Base-by-base conservation (phyloP, 1,139 yeast species). In the Magnusiomyces magnusii region DNA sequence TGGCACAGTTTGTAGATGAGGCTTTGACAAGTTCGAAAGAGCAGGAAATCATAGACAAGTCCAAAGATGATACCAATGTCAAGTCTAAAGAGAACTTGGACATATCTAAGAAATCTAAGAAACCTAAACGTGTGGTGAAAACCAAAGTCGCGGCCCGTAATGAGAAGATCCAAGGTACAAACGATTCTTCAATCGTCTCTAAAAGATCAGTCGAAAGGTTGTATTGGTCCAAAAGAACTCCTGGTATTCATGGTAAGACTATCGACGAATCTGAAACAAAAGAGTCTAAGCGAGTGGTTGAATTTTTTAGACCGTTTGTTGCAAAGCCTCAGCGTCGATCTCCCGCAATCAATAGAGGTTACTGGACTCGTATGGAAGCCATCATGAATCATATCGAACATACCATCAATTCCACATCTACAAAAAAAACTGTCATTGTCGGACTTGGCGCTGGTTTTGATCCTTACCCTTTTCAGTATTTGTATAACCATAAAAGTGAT, bases 261-360 rank as follows among this genome's bases (percentile, higher is more conserved):
- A 31, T 28, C 24, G 34, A 47, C 1, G 56, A n/a, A n/a, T n/a
- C n/a, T n/a, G n/a, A n/a, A n/a, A n/a, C n/a, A n/a, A n/a, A n/a
- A n/a, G n/a, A 51, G 13, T 42, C 49, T 21, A 31, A 58, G 17
- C 60, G 58, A 39, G 68, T 57, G 60, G 70, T 72, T 23, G 83
- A 80, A 66, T 85, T 83, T 73, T 86, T 87, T 69, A 78, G 83
- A 60, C 75, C 78, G 63, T 88, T 88, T 72, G 95, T 88, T 0
- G 81, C 82, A 28, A 84, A 81, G 60, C 83, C 83, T 5, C 82
- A 83, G 64, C 76, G 93, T 68, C 75, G 95, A 60, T 84, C 93
- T 0, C 95, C 96, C 0, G 86, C 88, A 15, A 87, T 88, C 51
- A 88, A 88, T 66, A 73, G 95, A 65, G 96, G 95, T 0, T 88